Conservation (phyloP, 495 filamentous ascomycete genomes). For the Hyaloscypha variabilis region DNA sequence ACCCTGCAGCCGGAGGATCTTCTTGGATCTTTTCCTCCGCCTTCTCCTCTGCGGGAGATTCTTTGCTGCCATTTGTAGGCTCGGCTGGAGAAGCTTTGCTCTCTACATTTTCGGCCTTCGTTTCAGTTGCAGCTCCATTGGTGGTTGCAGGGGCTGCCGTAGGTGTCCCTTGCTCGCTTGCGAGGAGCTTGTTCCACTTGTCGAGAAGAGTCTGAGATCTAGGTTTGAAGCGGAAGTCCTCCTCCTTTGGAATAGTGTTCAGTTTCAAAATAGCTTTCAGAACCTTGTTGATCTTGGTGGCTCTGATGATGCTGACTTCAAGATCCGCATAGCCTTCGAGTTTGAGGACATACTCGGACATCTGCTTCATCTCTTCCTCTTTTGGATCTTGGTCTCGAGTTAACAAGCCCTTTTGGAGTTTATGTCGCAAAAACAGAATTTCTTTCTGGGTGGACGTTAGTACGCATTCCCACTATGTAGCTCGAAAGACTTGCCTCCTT, state of each 20-base stretch:
- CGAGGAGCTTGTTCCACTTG: slow-evolving; percentile 82
- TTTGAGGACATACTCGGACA: slow-evolving; percentile 79
- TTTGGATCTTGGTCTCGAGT: slow-evolving; percentile 78
- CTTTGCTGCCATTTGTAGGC: slow-evolving; percentile 36
- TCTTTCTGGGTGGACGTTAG: slow-evolving; percentile 48
- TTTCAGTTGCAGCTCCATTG: slow-evolving; percentile 41
- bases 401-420: slow-evolving; percentile 88
- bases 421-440: slow-evolving; percentile 84
- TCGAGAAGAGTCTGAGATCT: slow-evolving; percentile 73
- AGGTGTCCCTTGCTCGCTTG: slow-evolving; percentile 52
- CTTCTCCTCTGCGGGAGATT: slow-evolving; percentile 30
- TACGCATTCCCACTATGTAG: background rate
- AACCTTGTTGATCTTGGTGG: slow-evolving; percentile 94
- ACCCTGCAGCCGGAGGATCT: slow-evolving; percentile 40
- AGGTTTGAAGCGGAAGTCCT: slow-evolving; percentile 81
- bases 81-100: slow-evolving; percentile 40
- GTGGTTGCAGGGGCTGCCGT: slow-evolving; percentile 35
- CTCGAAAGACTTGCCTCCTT: slow-evolving; percentile 58
- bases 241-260: slow-evolving; percentile 76
- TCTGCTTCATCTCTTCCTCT: slow-evolving; percentile 83
- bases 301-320: slow-evolving; percentile 80
- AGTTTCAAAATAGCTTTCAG: slow-evolving; percentile 89
- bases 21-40: slow-evolving; percentile 42
- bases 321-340: slow-evolving; percentile 79
- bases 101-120: slow-evolving; percentile 43